Base-by-base conservation (phyloP, 495 filamentous ascomycete species). In the Daldinia caldariorum region DNA sequence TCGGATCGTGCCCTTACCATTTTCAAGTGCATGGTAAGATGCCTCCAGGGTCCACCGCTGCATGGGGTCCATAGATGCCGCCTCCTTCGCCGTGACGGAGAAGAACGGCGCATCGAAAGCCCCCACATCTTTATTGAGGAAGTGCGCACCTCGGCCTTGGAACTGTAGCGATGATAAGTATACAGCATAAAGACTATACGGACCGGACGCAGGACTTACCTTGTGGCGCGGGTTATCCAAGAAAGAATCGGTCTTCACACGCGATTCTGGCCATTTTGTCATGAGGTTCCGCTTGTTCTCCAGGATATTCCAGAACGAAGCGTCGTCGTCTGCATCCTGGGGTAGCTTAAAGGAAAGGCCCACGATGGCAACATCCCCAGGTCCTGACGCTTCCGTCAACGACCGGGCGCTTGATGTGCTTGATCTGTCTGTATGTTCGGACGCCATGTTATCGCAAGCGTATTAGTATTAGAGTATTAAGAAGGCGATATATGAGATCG, bases 61-160 rank as follows among this genome's bases (percentile, higher is more conserved):
- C 55, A 47, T 43, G 2, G 76, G 76, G 41, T 78, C 76, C 74
- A 78, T 77, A 2, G 71, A 63, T 4, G 61, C 77, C 1, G 86
- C 87, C 70, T 88, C 87, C 0, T 78, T 73, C 3, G 83, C 75
- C 6, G 81, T 82, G 41, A 87, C 82, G n/a, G 78, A 77, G 77
- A 90, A 90, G 78, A 89, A 89, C 5, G 66, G 54, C 0, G 76
- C 67, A 51, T 79, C 86, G 68, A 88, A 88, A 0, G 55, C 61
- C 8, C 73, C 72, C 10, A 83, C 34, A 65, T 87, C 81, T n/a
- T 83, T 78, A 14, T 63, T 55, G 16, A 63, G 20, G 22, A 65
- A 58, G 35, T 63, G 61, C 6, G 14, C 61, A 47, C 45, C 60
- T 16, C 20, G 38, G 39, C 57, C 39, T 39, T 32, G 39, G 5